Percentiles rank a stretch among this genome's conserved stretches.
phyloP scores from a whole-genome alignment of 768 basidiomycete genomes.

The Suillus discolor region DNA sequence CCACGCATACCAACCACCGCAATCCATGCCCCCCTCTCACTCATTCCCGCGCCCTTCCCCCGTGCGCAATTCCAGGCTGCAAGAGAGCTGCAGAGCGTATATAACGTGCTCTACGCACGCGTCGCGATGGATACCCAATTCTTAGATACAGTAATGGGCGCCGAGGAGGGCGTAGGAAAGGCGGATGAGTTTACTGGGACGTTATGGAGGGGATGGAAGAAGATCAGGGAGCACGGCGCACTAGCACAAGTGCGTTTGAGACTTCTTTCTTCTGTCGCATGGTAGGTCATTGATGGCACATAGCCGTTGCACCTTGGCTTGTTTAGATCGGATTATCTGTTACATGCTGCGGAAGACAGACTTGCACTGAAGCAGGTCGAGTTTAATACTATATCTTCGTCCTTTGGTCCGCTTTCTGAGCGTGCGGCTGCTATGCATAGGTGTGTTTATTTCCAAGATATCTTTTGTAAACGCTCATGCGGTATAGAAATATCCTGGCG shows the following conservation, averaged over 20 bases:
- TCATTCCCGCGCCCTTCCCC: conserved; percentile 89
- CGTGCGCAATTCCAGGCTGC: conserved; percentile 68
- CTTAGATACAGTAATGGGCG: conserved; percentile 84
- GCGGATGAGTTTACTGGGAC: conserved; percentile 87
- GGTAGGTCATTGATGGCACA: conserved; percentile 9
- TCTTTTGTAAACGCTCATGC: not conserved
- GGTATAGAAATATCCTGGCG: conserved; percentile 61
- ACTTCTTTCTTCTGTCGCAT: not conserved
- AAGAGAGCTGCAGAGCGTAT: conserved; percentile 66
- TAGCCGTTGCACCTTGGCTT: conserved; percentile 87
- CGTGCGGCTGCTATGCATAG: conserved; percentile 72
- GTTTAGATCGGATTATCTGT: conserved; percentile 92
- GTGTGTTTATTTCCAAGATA: conserved; percentile 39
- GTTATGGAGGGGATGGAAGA: conserved; percentile 87
- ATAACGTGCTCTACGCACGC: conserved; percentile 85
- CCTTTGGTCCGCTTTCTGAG: conserved; percentile 82
- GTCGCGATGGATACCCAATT: conserved; percentile 81
- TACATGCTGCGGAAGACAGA: conserved; percentile 54
- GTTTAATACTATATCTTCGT: conserved; percentile 95
- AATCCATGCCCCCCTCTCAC: conserved; percentile 87
- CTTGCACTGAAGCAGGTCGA: conserved; percentile 88
- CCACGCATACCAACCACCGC: conserved; percentile 66
- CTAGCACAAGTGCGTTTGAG: conserved; percentile 46
- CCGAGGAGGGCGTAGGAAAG: conserved; percentile 69
- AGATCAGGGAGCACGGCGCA: conserved; percentile 63